Evolutionary conservation across 495 filamentous ascomycete genomes (phyloP).

Genomic region (Xylaria acuta): DNA sequence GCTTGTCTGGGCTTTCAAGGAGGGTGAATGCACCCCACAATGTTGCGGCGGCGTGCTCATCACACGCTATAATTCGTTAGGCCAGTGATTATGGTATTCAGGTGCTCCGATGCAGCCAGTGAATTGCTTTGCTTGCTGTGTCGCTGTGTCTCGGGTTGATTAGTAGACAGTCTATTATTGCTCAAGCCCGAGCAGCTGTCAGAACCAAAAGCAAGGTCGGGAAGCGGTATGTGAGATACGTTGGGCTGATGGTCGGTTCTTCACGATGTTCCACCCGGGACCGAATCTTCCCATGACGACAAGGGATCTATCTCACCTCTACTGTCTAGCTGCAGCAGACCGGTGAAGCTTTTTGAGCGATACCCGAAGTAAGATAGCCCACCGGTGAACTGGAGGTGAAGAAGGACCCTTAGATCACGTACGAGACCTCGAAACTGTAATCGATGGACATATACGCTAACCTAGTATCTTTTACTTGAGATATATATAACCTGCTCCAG

Average conservation of each 20-base stretch:
- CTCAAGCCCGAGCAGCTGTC: background rate
- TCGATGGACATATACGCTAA: background rate
- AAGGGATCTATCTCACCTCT: constrained; percentile 2
- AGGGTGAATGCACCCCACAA: constrained; percentile 27
- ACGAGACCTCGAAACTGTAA: background rate
- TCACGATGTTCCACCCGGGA: constrained; percentile 17
- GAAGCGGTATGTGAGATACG: background rate
- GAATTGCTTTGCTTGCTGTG: constrained; percentile 5
- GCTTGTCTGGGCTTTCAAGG: constrained; percentile 7
- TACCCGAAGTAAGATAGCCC: background rate
- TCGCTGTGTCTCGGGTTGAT: constrained; percentile 21
- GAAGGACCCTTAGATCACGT: background rate
- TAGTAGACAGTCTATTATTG: background rate
- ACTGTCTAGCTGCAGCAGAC: background rate
- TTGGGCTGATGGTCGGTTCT: constrained; percentile 16
- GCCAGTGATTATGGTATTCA: constrained; percentile 19
- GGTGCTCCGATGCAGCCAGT: constrained; percentile 18
- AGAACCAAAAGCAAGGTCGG: constrained; percentile 16
- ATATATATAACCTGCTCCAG: constrained; percentile 2
- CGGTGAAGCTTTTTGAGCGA: background rate
- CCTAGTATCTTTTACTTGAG: background rate
- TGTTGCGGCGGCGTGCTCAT: constrained; percentile 19
- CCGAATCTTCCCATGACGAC: background rate
- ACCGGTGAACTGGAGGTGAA: constrained; percentile 5
- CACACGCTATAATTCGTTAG: constrained; percentile 13